Conservation (phyloP, 306 rosid genomes). For the Glycyrrhiza uralensis region DNA sequence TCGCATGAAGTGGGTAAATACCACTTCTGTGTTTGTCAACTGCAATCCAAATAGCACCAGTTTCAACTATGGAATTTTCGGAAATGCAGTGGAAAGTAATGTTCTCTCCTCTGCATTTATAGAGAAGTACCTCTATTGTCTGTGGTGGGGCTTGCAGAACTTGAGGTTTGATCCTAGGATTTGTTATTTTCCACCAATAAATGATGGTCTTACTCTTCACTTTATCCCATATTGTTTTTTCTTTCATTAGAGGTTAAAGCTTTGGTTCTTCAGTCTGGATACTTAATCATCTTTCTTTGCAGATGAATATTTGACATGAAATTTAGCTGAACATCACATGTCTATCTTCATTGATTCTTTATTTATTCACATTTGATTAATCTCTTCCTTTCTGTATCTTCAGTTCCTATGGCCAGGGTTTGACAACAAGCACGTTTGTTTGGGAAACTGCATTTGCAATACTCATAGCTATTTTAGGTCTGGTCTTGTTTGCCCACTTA, state of each 20-base stretch:
- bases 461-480: slow-evolving; percentile 70
- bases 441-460: slow-evolving; percentile 86
- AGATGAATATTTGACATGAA: slow-evolving; percentile 1
- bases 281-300: neutral
- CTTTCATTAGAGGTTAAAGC: neutral
- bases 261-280: neutral
- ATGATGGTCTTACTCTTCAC: neutral
- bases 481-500: slow-evolving; percentile 87
- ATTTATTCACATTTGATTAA: slow-evolving; percentile 12
- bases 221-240: neutral
- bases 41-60: slow-evolving; percentile 54
- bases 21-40: slow-evolving; percentile 56
- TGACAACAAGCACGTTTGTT: slow-evolving; percentile 61
- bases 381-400: slow-evolving; percentile 14
- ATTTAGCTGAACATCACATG: slow-evolving; percentile 1
- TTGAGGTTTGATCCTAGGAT: slow-evolving; percentile 56
- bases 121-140: slow-evolving; percentile 81
- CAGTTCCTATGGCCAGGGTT: slow-evolving; percentile 83
- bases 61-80: slow-evolving; percentile 72
- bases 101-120: slow-evolving; percentile 52
- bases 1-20: slow-evolving; percentile 54
- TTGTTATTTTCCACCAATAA: neutral
- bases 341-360: neutral
- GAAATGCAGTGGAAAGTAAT: slow-evolving; percentile 48
- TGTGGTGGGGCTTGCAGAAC: slow-evolving; percentile 98